These are phyloP conservation scores for Parascedosporium putredinis DNA, from an alignment of 2,329 filamentous ascomycete genomes.

Conservation along the genomic window DNA sequence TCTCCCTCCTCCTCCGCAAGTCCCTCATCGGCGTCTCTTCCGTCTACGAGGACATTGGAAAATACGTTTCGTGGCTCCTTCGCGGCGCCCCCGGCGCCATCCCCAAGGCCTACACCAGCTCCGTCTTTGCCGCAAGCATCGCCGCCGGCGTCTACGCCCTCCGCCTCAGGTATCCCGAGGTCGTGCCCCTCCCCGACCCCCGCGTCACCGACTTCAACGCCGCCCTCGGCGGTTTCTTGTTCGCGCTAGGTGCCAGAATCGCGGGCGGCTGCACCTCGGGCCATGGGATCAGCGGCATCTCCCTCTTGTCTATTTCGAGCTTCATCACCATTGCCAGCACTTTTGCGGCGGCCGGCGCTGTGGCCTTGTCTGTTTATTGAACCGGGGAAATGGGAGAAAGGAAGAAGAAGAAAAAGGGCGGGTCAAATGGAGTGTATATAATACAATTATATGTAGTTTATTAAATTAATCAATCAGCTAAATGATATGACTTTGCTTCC, in stretches of 20 bases:
- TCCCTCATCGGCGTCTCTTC: conserved; percentile 50
- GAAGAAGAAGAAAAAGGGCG: too few species aligned
- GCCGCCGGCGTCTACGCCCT: conserved; percentile 33
- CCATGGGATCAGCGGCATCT: conserved; percentile 58
- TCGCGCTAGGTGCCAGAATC: conserved; percentile 50
- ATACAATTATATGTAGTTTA: too few species aligned
- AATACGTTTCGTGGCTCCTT: conserved; percentile 36
- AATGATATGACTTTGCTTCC: too few species aligned
- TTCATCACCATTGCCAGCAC: conserved; percentile 48
- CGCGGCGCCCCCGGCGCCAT: conserved; percentile 17
- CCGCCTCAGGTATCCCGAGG: conserved; percentile 20
- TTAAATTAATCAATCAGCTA: too few species aligned
- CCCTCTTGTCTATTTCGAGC: conserved; percentile 51
- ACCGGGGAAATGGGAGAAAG: too few species aligned
- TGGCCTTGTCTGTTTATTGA: conserved; percentile 15
- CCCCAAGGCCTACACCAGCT: conserved; percentile 28
- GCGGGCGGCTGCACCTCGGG: conserved; percentile 60
- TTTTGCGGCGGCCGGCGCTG: conserved; percentile 38
- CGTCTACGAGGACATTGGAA: conserved; percentile 51
- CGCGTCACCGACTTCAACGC: conserved; percentile 27
- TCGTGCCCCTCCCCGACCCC: conserved; percentile 16
- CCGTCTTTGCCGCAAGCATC: conserved; percentile 43
- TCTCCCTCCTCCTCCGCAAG: conserved; percentile 41
- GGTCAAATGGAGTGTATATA: too few species aligned
- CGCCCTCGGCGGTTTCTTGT: conserved; percentile 41